A percentile compares a stretch with the other conserved stretches of the same genome.
Evolutionary conservation across 257 asterid genomes (phyloP).

Genomic region (Capsicum chinense): DNA sequence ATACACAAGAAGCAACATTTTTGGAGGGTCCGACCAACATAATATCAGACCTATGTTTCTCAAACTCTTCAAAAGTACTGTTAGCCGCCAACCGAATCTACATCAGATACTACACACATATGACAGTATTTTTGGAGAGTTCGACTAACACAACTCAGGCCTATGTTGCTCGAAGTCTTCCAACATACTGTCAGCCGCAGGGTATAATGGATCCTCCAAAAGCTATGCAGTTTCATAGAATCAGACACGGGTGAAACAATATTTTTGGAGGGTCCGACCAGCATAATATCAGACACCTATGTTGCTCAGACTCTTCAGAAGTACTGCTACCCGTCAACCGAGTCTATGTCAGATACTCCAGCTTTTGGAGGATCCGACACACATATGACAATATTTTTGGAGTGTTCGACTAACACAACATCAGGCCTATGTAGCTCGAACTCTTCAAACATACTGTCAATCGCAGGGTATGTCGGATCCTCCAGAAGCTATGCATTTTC

Average conservation of each 20-base stretch:
- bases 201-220: not conserved
- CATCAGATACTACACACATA: not conserved
- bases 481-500: not conserved
- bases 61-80: not conserved
- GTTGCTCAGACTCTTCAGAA: too few species aligned
- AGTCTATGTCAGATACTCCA: not conserved
- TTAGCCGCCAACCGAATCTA: too few species aligned
- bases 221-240: not conserved
- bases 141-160: too few species aligned
- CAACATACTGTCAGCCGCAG: not conserved
- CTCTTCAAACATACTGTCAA: not conserved
- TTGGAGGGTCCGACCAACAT: not conserved
- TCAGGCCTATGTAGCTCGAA: not conserved
- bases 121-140: too few species aligned
- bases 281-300: not conserved
- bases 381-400: not conserved
- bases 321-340: too few species aligned
- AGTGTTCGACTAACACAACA: not conserved
- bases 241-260: fast-evolving
- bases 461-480: not conserved
- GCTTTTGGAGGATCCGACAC: too few species aligned
- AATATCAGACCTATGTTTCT: not conserved
- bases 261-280: not conserved
- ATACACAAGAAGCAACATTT: not conserved
- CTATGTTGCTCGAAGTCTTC: not conserved